Evolutionary conservation across 2,329 filamentous ascomycete species (phyloP), one percentile per base, ranked within the genome.

Genomic region (Phyllosticta citriasiana): DNA sequence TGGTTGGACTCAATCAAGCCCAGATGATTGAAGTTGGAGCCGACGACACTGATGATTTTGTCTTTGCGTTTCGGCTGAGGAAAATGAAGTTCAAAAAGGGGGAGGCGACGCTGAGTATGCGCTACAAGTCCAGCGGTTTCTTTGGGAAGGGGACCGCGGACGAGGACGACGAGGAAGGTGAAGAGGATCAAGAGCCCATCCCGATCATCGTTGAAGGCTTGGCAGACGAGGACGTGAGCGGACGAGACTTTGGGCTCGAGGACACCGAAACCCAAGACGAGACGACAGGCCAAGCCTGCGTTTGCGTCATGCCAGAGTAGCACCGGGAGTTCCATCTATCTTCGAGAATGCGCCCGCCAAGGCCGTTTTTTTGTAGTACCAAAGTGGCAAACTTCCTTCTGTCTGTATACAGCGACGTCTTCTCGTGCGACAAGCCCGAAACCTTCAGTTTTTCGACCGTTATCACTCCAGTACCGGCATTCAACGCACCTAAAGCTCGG

Each of bases 11-110:
- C 24, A 59, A 24, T 2, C 22, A 16, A 25, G 24, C 19, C 1
- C 26, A n/a, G 24, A 40, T 10, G 40, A 35, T 33, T 14, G 26
- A 19, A 7, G 50, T 61, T 5, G 26, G 27, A 10, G 53, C 50
- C 12, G 51, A 57, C 24, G 59, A 33, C 2, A 27, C 59, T 6
- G 59, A 57, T 27, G 59, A 57, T 47, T 61, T 61, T 24, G 59
- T 61, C 19, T 61, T 61, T 27, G 59, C 53, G 24, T 57, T 57
- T 27, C 16, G 59, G 8, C 22, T 61, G 24, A 51, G 47, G 16
- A 30, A 61, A 24, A 53, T 57, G 25, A 57, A 35, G 40, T 16
- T 54, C 26, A 61, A 47, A 50, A 57, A 53, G 40, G 24, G 22
- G 3, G 59, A 55, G 7, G 51, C 51, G 22, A 56, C 35, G 14